phyloP scores from a whole-genome alignment of 345 rosid genomes.

The Pugionium dolabratum region DNA sequence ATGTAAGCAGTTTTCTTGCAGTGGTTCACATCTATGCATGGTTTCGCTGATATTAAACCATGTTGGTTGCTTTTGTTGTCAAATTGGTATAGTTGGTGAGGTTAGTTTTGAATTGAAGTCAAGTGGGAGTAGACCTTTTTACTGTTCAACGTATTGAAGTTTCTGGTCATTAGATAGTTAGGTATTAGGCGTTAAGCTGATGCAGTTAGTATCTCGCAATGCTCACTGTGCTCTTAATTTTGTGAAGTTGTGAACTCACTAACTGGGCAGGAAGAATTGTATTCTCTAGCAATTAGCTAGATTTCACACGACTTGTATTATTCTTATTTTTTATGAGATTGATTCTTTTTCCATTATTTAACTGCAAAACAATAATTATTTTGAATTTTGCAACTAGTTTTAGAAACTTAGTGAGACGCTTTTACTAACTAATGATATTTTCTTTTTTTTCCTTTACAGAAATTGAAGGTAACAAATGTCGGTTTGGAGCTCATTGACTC shows the following conservation, averaged over 20 bases:
- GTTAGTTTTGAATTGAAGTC: constrained; percentile 14
- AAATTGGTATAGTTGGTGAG: constrained; percentile 5
- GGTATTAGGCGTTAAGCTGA: constrained; percentile 2
- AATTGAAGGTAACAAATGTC: constrained; percentile 81
- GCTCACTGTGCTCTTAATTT: not conserved
- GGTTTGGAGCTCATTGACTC: constrained; percentile 84
- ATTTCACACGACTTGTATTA: constrained; percentile 4
- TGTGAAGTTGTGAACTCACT: not conserved
- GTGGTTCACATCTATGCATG: constrained; percentile 42
- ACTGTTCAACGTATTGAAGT: constrained; percentile 1
- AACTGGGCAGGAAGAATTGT: not conserved
- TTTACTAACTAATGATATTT: not conserved
- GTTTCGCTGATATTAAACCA: not conserved
- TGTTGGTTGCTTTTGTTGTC: not conserved
- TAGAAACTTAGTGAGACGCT: not conserved
- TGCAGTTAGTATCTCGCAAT: constrained; percentile 5
- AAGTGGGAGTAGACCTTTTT: constrained; percentile 9
- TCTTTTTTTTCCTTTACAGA: constrained; percentile 45
- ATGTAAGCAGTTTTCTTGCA: constrained; percentile 52
- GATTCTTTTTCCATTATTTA: not conserved
- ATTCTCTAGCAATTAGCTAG: not conserved
- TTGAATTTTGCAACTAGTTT: constrained; percentile 7
- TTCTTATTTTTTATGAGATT: constrained; percentile 19
- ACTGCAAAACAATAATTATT: constrained; percentile 7
- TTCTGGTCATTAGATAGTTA: not conserved